A percentile compares a stretch with the other conserved stretches of the same genome.
phyloP scores from a whole-genome alignment of 169 alveolate species.

The Pseudocohnilembus persalinus region DNA sequence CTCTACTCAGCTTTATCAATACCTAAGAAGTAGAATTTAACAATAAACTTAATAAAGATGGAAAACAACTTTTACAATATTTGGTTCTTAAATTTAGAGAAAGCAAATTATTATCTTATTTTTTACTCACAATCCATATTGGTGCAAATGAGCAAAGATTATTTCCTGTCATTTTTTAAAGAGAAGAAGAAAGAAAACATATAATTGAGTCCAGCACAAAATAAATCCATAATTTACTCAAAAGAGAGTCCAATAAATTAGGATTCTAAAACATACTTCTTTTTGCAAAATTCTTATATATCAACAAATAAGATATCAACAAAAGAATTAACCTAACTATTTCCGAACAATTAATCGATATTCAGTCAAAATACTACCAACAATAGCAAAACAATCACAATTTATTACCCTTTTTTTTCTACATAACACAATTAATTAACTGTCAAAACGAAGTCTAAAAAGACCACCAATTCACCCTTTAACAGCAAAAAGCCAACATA shows the following conservation, averaged over 20 bases:
- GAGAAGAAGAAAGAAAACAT: neutral
- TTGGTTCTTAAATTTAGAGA: neutral
- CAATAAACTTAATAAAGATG: neutral
- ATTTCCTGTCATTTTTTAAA: neutral
- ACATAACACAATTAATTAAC: too few relatives aligned
- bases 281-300: neutral
- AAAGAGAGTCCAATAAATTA: neutral
- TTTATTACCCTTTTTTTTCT: neutral
- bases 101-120: neutral
- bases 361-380: neutral
- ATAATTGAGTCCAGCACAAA: neutral
- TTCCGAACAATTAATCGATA: neutral
- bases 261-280: neutral
- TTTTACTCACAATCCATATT: neutral
- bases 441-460: too few relatives aligned
- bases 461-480: too few relatives aligned
- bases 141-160: neutral
- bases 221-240: too few relatives aligned
- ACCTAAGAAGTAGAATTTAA: neutral
- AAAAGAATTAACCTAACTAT: too few relatives aligned
- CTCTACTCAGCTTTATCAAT: neutral
- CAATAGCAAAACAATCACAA: neutral
- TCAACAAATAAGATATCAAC: neutral
- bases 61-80: neutral
- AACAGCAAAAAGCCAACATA: too few relatives aligned